Evolutionary conservation across 306 rosid species (phyloP), one percentile per base, ranked within the genome.

Genomic region (Dryas alaskensis): DNA sequence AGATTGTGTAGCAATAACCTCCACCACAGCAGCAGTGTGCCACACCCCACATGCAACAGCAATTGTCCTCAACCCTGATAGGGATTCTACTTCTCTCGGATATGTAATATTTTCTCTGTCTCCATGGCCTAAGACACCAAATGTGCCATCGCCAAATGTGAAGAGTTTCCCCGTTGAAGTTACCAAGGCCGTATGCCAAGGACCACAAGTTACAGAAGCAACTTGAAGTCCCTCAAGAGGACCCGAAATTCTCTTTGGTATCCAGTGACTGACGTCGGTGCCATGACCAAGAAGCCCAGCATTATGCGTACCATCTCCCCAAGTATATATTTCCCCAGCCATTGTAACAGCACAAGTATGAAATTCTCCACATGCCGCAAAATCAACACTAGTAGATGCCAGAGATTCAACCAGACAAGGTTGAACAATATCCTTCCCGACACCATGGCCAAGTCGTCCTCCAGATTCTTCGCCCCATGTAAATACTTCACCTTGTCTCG

Each of bases 401-500:
- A 95, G 73, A 1, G 98, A 86, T 81, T 95, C 99, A 79, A 95
- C 89, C 61, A 92, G 82, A 76, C 84, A 76, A 68, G 99, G 99
- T 81, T 89, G 99, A 78, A 81, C 82, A 71, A 88, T 84, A 84
- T 95, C 89, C 80, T 83, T 95, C 74, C 90, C 95, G 69, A 89
- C 96, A 65, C 99, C 99, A 80, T 95, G 99, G 63, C 99, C 99
- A 45, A 95, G 99, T 74, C 96, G 89, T 75, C 99, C 99, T 73
- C 99, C 98, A 46, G 97, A 95, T 89, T 92, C 99, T 86, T 95
- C 99, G 9, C 99, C 99, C 99, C 99, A 95, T 40, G 99, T 90
- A 79, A 90, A 95, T 68, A 92, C 78, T 80, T 90, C 99, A 78
- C 98, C 99, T 84, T 95, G 99, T 84, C 99, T 86, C 3, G 96